Evolutionary conservation across 2,329 filamentous ascomycete genomes (phyloP), one percentile per base, ranked within the genome.

Genomic region (Cladobotryum mycophilum): DNA sequence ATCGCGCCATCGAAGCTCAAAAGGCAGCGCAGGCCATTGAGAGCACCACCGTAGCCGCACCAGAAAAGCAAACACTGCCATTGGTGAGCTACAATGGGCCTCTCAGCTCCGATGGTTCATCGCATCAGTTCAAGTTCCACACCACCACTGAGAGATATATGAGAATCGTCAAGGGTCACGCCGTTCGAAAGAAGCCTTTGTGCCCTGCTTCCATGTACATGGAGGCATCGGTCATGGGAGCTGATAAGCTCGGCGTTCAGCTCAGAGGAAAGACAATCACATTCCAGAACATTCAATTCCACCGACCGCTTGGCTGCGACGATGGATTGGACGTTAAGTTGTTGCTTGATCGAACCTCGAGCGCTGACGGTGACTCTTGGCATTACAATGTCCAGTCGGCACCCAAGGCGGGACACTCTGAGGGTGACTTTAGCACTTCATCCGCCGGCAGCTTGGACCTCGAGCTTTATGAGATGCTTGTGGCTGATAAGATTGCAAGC

Each of bases 141-240:
- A 51, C 50, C 11, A 41, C 34, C 17, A 55, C 53, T 0, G 53
- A 55, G 44, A 46, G 55, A 15, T 57, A 52, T 43, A 48, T 17
- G 3, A 51, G 25, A 3, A 56, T 59, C 36, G 55, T 56, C 12
- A n/a, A 35, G 11, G 56, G 58, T 2, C 58, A 60, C 38, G 48
- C 55, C 9, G 55, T 60, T 2, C 52, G 53, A 7, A 30, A 43
- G 17, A 42, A 52, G 38, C 58, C 58, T 5, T 40, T 60, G 3
- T 60, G 58, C 47, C 58, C 58, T 2, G 58, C 58, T 13, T 57
- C 58, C 2, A 48, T 60, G 52, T 60, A 60, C 47, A 55, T 58
- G 56, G 58, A 60, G 45, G 41, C 48, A 2, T 54, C 54, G 1
- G 43, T 51, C 11, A 57, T 60, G 58, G 53, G 52, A 2, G 15